Evolutionary conservation across 495 filamentous ascomycete genomes (phyloP), one percentile per base, ranked within the genome.

Genomic region (Lasiosphaeris hirsuta): DNA sequence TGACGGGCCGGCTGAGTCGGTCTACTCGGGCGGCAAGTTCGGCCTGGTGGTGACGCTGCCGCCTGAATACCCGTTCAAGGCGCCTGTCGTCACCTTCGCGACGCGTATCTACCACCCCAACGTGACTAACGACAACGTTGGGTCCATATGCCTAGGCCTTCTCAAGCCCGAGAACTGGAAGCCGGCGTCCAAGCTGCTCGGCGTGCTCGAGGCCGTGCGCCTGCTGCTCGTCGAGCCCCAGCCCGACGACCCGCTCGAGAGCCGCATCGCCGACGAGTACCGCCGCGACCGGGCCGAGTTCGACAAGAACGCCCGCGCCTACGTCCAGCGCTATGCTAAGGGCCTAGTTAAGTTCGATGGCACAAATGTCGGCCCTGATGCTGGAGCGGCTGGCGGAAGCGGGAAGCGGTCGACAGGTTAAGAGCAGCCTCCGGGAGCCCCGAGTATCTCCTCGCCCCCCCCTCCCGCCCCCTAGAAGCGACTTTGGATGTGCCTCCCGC

Each of bases 41-140:
- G 80, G 83, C 39, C 75, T 98, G 15, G 78, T 86, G 46, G 76
- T 97, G 56, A 80, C 71, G 15, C 84, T 98, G 4, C 94, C 94
- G 15, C 75, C 72, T 56, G 88, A 94, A 60, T 98, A 97, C 78
- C 94, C 94, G 9, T 98, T 97, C 85, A 96, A 95, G 66, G 86
- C 94, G 4, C 95, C 95, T 0, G 79, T 77, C 36, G 81, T 98
- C 60, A 86, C 78, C 63, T 98, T 97, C 84, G 80, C 82, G 50
- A 98, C 94, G 39, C 96, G 94, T 69, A 90, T 98, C 75, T 98
- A 96, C 79, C 94, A 98, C 80, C 95, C 95, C 11, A 98, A 98
- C 75, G 85, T 98, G 44, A 92, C 89, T 67, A 96, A 96, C 79
- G 95, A 97, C 72, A 86, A 86, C 62, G 46, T 88, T 56, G 94